phyloP scores from a whole-genome alignment of 2,329 filamentous ascomycete species.

The Microthyrium microscopicum region DNA sequence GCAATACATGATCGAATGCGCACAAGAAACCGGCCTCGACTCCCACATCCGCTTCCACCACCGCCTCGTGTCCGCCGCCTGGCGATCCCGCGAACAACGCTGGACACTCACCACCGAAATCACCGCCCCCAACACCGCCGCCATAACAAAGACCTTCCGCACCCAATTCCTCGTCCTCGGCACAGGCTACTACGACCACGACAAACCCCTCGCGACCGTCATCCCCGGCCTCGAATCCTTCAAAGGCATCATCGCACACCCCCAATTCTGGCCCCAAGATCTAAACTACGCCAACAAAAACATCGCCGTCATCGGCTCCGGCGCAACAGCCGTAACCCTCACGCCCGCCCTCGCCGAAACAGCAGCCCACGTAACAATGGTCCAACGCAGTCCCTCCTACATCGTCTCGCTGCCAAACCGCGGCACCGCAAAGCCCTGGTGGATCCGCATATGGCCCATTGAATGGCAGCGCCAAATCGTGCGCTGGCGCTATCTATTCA shows the following conservation, averaged over 20 bases:
- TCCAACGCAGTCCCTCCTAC: constrained; percentile 64
- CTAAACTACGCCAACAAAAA: constrained; percentile 50
- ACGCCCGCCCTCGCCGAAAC: constrained; percentile 51
- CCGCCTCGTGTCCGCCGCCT: constrained; percentile 25
- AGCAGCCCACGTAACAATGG: constrained; percentile 55
- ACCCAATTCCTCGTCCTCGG: constrained; percentile 39
- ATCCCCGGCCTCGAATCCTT: constrained; percentile 56
- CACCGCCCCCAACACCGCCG: constrained; percentile 14
- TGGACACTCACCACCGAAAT: constrained; percentile 26
- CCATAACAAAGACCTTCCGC: constrained; percentile 19
- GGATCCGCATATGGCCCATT: constrained; percentile 3
- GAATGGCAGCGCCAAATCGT: constrained; percentile 24
- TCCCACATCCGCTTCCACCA: constrained; percentile 29
- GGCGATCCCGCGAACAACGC: constrained; percentile 30
- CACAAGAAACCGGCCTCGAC: constrained; percentile 27
- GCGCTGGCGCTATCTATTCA: constrained; percentile 35
- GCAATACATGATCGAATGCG: constrained; percentile 28
- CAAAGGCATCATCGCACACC: constrained; percentile 45
- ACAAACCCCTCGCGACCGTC: constrained; percentile 38
- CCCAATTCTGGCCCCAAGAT: constrained; percentile 60
- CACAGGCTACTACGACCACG: constrained; percentile 60
- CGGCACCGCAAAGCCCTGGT: constrained; percentile 4
- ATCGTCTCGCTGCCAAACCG: constrained; percentile 35
- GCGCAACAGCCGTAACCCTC: constrained; percentile 65
- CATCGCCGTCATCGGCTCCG: constrained; percentile 57